A percentile compares a stretch with the other conserved stretches of the same genome.
Conservation (phyloP, 129 eudicot species). For the Erigeron canadensis region DNA sequence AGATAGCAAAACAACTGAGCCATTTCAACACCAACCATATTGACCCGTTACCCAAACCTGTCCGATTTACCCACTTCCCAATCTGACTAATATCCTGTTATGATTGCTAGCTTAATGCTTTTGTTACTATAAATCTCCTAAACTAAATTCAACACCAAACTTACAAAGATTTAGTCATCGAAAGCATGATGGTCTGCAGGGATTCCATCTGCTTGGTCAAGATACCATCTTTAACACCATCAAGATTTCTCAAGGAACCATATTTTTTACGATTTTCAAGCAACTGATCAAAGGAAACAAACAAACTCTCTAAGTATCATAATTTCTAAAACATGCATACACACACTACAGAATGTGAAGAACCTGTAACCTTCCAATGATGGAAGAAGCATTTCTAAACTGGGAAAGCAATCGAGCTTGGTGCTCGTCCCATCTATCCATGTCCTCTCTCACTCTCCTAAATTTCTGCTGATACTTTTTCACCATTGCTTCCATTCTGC, state of each 20-base stretch:
- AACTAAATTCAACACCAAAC: conserved; percentile 12
- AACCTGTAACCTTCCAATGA: conserved; percentile 76
- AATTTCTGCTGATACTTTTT: conserved; percentile 69
- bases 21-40: no score
- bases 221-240: conserved; percentile 52
- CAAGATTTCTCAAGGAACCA: conserved; percentile 58
- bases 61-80: no score
- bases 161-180: conserved; percentile 64
- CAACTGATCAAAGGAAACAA: conserved; percentile 38
- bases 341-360: not conserved
- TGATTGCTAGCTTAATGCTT: no score
- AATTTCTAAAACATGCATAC: not conserved
- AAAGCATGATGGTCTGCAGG: conserved; percentile 50
- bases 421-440: conserved; percentile 62
- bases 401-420: conserved; percentile 64
- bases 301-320: not conserved
- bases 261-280: conserved; percentile 52
- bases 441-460: conserved; percentile 50
- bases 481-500: conserved; percentile 57
- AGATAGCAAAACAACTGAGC: no score
- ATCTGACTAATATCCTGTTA: no score
- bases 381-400: conserved; percentile 69
- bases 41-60: no score
- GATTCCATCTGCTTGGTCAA: conserved; percentile 76
- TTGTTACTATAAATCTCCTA: not conserved